Conservation (phyloP, 495 filamentous ascomycete genomes). For the Penicillium argentinense region DNA sequence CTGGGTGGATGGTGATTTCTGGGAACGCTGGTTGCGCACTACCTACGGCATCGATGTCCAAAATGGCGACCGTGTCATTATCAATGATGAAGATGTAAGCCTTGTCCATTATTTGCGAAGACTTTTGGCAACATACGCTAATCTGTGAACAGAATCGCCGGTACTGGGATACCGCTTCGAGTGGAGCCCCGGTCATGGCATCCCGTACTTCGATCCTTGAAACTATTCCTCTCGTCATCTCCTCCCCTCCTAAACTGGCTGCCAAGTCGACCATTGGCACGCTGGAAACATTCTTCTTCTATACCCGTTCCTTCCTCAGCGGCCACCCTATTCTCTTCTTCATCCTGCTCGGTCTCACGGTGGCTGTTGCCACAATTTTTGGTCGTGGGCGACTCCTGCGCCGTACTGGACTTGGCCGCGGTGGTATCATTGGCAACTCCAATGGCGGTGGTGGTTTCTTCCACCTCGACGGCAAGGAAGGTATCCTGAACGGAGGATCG, state of each 20-base stretch:
- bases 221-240: constrained; percentile 77
- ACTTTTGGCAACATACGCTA: constrained; percentile 25
- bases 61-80: constrained; percentile 87
- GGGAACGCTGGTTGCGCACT: constrained; percentile 93
- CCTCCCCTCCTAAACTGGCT: constrained; percentile 75
- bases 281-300: constrained; percentile 77
- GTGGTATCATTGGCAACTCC: constrained; percentile 55
- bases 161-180: constrained; percentile 93
- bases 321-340: constrained; percentile 73
- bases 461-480: constrained; percentile 74
- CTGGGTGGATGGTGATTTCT: constrained; percentile 98
- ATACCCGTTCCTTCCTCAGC: constrained; percentile 62
- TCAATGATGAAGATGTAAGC: constrained; percentile 95
- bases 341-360: constrained; percentile 55
- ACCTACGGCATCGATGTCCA: constrained; percentile 88
- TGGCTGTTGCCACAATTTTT: constrained; percentile 30
- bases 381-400: constrained; percentile 35
- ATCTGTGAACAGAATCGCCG: constrained; percentile 67
- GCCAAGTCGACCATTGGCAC: constrained; percentile 82
- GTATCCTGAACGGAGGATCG: constrained; percentile 55
- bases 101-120: constrained; percentile 9
- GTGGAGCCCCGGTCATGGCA: constrained; percentile 81
- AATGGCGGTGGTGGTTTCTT: constrained; percentile 67
- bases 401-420: constrained; percentile 33
- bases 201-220: constrained; percentile 94